Evolutionary conservation across 2,329 filamentous ascomycete species (phyloP).

Genomic region (Pyrenochaeta sp.): DNA sequence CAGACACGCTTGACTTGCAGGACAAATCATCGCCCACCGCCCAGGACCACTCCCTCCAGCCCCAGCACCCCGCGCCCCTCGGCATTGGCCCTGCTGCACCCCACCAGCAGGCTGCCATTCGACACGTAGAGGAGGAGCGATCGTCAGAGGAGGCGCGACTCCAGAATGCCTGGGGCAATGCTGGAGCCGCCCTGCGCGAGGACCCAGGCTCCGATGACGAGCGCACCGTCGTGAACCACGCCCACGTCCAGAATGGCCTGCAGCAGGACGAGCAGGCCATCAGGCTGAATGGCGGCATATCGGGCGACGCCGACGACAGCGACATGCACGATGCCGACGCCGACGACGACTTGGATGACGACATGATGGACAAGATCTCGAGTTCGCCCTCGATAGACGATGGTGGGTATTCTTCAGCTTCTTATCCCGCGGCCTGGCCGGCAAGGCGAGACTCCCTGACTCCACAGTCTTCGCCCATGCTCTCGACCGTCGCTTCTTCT

Average conservation of each 20-base stretch:
- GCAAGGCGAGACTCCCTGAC: conserved; percentile 54
- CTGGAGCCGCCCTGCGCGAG: conserved; percentile 48
- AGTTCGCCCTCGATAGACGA: conserved; percentile 99
- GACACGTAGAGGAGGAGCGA: conserved; percentile 78
- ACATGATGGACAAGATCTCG: conserved; percentile 98
- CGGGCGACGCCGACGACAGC: conserved; percentile 54
- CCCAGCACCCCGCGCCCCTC: conserved; percentile 59
- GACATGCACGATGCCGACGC: conserved; percentile 70
- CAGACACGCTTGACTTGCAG: conserved; percentile 96
- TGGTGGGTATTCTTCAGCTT: conserved; percentile 77
- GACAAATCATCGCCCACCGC: conserved; percentile 82
- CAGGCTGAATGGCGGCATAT: conserved; percentile 45
- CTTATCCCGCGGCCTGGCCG: conserved; percentile 48
- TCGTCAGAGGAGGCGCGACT: conserved; percentile 75
- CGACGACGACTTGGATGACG: conserved; percentile 80
- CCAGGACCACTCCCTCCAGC: conserved; percentile 75
- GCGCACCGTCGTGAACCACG: conserved; percentile 31
- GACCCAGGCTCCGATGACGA: conserved; percentile 70
- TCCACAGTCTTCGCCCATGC: conserved; percentile 42
- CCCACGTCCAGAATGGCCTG: conserved; percentile 22
- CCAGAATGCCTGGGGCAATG: conserved; percentile 61
- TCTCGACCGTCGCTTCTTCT: conserved; percentile 45
- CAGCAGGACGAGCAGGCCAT: conserved; percentile 44
- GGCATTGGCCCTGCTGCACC: conserved; percentile 69
- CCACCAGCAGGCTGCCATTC: conserved; percentile 86